Base-by-base conservation (phyloP, 176 grass and related monocot species). In the Microstegium vimineum region DNA sequence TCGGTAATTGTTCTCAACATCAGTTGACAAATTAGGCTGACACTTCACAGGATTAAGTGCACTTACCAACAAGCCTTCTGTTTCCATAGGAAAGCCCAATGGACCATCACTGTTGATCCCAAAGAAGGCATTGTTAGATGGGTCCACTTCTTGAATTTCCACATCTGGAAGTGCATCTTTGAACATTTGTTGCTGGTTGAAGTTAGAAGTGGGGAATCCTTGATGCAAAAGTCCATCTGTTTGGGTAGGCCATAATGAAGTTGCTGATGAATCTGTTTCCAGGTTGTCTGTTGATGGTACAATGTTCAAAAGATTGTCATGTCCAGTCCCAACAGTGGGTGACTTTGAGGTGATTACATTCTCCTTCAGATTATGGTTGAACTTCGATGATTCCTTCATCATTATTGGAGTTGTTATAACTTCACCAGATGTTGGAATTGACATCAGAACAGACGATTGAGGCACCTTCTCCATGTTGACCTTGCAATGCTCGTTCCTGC, bases 191-290 rank as follows among this genome's bases (percentile, higher is more conserved):
- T 91, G 89, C 69, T 89, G 89, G 85, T 67, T 91, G 77, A 91
- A 87, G 70, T 83, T 87, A 67, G 86, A 84, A 78, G 69, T 54
- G 27, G 86, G 77, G 76, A 93, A 95, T 57, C 75, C 79, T 85
- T 95, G 90, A 79, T 92, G 85, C 65, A 86, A 82, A 90, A 94
- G 81, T 69, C 85, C 92, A 73, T 98, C 89, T 26, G 86, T 82
- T 42, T 92, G 90, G 35, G 87, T 86, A 62, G 94, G 79, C 75
- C 90, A 98, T 66, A 90, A 91, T 82, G 95, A 95, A 76, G 92
- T 98, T 73, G 90, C 82, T 74, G 95, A 98, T 33, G 95, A 97
- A 81, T 81, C 79, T 22, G 90, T 98, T 83, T 98, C 95, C 63
- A 95, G 47, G 81, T 90, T 91, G 80, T 93, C 92, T 47, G 87